Evolutionary conservation across 2,329 filamentous ascomycete genomes (phyloP), one percentile per base, ranked within the genome.

Genomic region (Raffaelea albimanens): DNA sequence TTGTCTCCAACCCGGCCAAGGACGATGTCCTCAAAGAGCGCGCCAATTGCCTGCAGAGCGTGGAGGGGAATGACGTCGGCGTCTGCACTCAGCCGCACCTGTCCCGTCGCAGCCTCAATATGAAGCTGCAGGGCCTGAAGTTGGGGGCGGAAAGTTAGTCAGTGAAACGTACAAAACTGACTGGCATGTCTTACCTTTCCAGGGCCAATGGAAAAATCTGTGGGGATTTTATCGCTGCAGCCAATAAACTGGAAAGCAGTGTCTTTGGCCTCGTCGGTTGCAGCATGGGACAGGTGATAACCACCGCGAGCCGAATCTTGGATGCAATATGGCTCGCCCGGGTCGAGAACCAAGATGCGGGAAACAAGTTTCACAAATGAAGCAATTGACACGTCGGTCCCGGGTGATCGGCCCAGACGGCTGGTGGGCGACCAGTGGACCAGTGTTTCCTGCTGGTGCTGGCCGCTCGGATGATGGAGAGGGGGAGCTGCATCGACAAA

Each of bases 201-300:
- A 13, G 33, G 39, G 2, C 49, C 49, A 23, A 51, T 51, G 2
- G 49, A 51, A 44, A 51, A 51, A 23, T 51, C 49, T 1, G 46
- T 51, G 2, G 38, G 39, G 13, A 50, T 19, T 29, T 29, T 13
- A 7, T 13, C 7, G n/a, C 21, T 20, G 9, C 3, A n/a, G 5
- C 21, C 25, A 8, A 3, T 25, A 18, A 25, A 22, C 19, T 4
- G 14, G 11, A 25, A 19, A 45, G 18, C 23, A 5, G 19, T 25
- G 29, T 36, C 2, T 1, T 19, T 2, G 16, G 29, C 5, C 2
- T 29, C 13, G 19, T 45, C 33, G 5, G 4, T 8, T 7, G 5
- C 4, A 33, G 11, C 4, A 21, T 45, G 33, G 14, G 43, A 31
- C 21, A 25, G 3, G 3, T 39, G 14, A 18, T n/a, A 38, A 20